Conservation (phyloP, 805 yeast genomes). For the Cyberlindnera americana region DNA sequence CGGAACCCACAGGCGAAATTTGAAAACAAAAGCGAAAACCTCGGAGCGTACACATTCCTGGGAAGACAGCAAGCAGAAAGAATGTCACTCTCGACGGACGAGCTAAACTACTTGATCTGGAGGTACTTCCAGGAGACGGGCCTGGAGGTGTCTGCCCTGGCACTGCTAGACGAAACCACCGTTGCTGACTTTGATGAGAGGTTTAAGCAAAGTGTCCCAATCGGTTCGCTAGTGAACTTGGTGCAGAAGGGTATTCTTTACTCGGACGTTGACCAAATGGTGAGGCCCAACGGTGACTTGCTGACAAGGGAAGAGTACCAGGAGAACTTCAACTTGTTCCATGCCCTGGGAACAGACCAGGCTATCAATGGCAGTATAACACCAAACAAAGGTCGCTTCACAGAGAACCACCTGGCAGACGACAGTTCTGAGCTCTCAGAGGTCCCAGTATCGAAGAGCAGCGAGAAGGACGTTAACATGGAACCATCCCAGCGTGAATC, state of each 20-base stretch:
- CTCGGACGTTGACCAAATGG: constrained; percentile 62
- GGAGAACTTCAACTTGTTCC: constrained; percentile 47
- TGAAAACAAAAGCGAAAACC: background rate
- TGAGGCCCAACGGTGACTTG: constrained; percentile 34
- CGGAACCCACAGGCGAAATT: background rate
- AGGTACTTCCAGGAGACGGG: constrained; percentile 87
- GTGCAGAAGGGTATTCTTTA: constrained; percentile 85
- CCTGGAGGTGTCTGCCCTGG: constrained; percentile 69
- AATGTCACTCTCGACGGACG: constrained; percentile 81
- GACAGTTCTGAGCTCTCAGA: background rate
- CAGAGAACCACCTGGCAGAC: constrained; percentile 4
- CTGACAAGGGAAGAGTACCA: constrained; percentile 17
- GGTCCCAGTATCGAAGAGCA: background rate
- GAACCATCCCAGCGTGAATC: constrained; percentile 8
- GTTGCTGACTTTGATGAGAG: constrained; percentile 54
- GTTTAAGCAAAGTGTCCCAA: constrained; percentile 52
- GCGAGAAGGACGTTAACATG: constrained; percentile 6
- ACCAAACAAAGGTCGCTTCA: constrained; percentile 23
- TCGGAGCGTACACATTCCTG: background rate
- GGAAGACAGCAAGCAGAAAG: background rate
- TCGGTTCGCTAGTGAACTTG: constrained; percentile 76
- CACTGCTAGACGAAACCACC: constrained; percentile 70
- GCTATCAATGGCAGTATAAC: constrained; percentile 28
- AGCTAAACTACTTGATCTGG: constrained; percentile 90
- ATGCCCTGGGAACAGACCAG: constrained; percentile 46